phyloP scores from a whole-genome alignment of 306 rosid species.

The Herpetospermum pedunculosum region DNA sequence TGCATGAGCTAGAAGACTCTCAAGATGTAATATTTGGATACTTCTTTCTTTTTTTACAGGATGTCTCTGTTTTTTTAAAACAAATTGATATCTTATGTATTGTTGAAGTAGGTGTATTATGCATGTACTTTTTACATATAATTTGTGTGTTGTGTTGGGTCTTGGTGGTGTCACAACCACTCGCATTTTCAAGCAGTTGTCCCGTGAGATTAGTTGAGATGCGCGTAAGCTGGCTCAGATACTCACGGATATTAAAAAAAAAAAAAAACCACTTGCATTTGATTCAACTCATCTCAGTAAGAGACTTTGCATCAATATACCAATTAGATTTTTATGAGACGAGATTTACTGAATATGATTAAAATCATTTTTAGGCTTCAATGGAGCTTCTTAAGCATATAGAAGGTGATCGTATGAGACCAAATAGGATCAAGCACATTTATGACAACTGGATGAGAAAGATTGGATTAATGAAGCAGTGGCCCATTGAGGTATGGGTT shows the following conservation, averaged over 20 bases:
- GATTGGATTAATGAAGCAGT: slow-evolving; percentile 32
- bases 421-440: slow-evolving; percentile 30
- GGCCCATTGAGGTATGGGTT: slow-evolving; percentile 44
- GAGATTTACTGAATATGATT: background rate
- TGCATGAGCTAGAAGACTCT: background rate
- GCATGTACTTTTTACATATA: background rate
- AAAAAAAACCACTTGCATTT: background rate
- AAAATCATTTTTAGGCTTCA: slow-evolving; percentile 29
- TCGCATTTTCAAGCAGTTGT: too few species aligned
- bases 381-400: slow-evolving; percentile 45
- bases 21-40: too few species aligned
- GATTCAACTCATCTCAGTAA: background rate
- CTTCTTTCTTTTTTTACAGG: too few species aligned
- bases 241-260: too few species aligned
- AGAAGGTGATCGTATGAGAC: slow-evolving; percentile 13
- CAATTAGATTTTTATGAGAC: background rate
- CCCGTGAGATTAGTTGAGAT: too few species aligned
- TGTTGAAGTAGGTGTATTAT: background rate
- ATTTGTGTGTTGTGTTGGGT: background rate
- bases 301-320: background rate
- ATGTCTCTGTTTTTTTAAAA: background rate
- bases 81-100: background rate
- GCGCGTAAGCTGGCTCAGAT: too few species aligned
- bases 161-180: background rate
- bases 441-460: slow-evolving; percentile 58